phyloP scores from a whole-genome alignment of 192 early-diverging fungal genomes.

The Coemansia sp. region DNA sequence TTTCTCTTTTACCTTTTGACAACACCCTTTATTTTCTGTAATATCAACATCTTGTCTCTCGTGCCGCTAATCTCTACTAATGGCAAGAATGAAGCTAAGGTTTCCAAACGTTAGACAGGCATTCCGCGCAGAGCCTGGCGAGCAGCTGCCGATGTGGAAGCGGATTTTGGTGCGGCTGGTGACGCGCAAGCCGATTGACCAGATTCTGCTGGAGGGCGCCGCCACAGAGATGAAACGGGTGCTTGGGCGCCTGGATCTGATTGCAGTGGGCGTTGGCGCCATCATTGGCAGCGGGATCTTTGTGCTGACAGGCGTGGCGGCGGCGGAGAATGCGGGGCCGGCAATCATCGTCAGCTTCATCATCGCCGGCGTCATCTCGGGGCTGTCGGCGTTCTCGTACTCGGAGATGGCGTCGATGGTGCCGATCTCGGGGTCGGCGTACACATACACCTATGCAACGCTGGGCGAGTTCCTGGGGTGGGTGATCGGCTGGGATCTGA shows the following conservation, averaged over 20 bases:
- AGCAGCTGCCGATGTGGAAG: constrained; percentile 24
- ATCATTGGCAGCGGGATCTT: constrained; percentile 86
- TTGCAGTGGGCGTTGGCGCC: constrained; percentile 67
- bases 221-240: constrained; percentile 56
- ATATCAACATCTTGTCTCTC: not conserved
- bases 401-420: constrained; percentile 87
- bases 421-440: constrained; percentile 84
- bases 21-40: not conserved
- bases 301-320: constrained; percentile 72
- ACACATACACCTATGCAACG: constrained; percentile 83
- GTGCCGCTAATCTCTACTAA: not conserved
- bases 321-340: constrained; percentile 76
- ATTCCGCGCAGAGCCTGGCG: not conserved
- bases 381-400: constrained; percentile 79
- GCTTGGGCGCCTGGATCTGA: constrained; percentile 63
- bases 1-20: not conserved
- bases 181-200: constrained; percentile 43
- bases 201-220: constrained; percentile 47
- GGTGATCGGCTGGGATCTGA: constrained; percentile 91
- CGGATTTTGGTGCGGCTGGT: constrained; percentile 16
- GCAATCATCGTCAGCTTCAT: constrained; percentile 80
- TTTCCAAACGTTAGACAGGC: not conserved
- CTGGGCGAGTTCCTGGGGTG: constrained; percentile 86
- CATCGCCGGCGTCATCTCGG: constrained; percentile 72
- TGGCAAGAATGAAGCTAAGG: not conserved